Percentiles rank a stretch among this genome's conserved stretches.
Evolutionary conservation across 1,139 yeast species (phyloP).

Genomic region (Yamadazyma membranifaciens): DNA sequence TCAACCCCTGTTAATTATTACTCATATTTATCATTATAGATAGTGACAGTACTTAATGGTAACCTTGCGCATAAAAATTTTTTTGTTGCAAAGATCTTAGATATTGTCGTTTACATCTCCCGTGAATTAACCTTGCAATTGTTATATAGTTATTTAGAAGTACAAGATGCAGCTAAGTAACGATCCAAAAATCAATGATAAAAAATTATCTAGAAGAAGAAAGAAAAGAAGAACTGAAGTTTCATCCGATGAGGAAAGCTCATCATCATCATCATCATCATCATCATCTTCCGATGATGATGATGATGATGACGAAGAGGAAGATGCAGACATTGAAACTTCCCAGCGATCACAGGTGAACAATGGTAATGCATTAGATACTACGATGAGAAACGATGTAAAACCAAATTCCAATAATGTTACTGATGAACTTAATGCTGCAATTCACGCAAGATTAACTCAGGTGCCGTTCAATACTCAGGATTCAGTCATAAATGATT

Average conservation of each 20-base stretch:
- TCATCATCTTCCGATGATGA: slow-evolving; percentile 3
- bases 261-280: slow-evolving; percentile 26
- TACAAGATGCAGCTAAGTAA: slow-evolving; percentile 1
- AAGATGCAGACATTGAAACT: slow-evolving; percentile 9
- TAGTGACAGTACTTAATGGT: not conserved
- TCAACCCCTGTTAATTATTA: too few relatives aligned
- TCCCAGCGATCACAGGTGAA: too few relatives aligned
- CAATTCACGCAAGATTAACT: slow-evolving; percentile 14
- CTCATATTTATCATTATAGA: not conserved
- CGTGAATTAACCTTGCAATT: too few relatives aligned
- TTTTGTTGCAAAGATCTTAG: slow-evolving; percentile 1
- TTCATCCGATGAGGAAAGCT: slow-evolving; percentile 44
- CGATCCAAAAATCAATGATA: slow-evolving; percentile 1
- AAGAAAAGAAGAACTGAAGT: slow-evolving; percentile 82
- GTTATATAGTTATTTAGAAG: too few relatives aligned
- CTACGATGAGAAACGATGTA: not conserved
- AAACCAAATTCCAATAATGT: slow-evolving; percentile 18
- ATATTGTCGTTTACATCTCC: not conserved
- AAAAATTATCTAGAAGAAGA: slow-evolving; percentile 38
- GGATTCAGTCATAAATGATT: slow-evolving; percentile 7
- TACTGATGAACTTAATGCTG: slow-evolving; percentile 12
- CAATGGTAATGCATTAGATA: not conserved
- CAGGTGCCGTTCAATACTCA: slow-evolving; percentile 21
- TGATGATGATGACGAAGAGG: slow-evolving; percentile 7
- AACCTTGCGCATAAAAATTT: not conserved